Percentiles rank a stretch among this genome's conserved stretches.
phyloP scores from a whole-genome alignment of 352 stramenopile genomes.

The Globisporangium echinulatum region DNA sequence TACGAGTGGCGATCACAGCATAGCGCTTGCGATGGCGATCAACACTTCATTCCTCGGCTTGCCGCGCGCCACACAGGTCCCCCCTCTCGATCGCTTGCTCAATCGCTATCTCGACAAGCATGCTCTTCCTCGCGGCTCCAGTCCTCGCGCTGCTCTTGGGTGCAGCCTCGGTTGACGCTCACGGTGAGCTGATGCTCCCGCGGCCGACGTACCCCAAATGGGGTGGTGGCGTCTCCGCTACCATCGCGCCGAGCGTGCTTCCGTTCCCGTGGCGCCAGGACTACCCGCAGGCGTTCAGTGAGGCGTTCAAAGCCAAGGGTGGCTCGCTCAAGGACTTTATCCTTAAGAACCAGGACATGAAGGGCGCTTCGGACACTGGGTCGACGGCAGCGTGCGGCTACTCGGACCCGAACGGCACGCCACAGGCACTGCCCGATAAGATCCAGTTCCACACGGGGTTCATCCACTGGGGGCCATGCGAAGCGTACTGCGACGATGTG shows the following conservation, averaged over 20 bases:
- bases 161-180: not conserved
- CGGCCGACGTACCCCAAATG: conserved; percentile 5
- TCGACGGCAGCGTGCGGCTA: conserved; percentile 3
- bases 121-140: not conserved
- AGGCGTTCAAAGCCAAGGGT: conserved; percentile 5
- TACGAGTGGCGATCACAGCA: too few relatives aligned
- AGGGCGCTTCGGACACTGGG: not conserved
- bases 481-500: conserved; percentile 14
- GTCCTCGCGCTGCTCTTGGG: not conserved
- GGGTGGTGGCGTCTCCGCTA: conserved; percentile 1
- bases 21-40: not conserved
- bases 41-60: not conserved
- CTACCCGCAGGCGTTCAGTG: conserved; percentile 2
- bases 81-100: not conserved
- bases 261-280: conserved; percentile 8
- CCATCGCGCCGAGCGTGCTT: conserved; percentile 1
- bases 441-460: conserved; percentile 19
- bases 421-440: conserved; percentile 8
- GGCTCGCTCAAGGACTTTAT: conserved; percentile 25
- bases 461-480: conserved; percentile 11
- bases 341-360: conserved; percentile 23
- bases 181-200: conserved; percentile 3
- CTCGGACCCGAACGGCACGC: conserved; percentile 3
- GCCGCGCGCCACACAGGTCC: not conserved
- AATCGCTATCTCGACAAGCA: not conserved